Percentiles rank a stretch among this genome's conserved stretches.
Conservation (phyloP, 176 grass and related monocot genomes). For the Poa annua region DNA sequence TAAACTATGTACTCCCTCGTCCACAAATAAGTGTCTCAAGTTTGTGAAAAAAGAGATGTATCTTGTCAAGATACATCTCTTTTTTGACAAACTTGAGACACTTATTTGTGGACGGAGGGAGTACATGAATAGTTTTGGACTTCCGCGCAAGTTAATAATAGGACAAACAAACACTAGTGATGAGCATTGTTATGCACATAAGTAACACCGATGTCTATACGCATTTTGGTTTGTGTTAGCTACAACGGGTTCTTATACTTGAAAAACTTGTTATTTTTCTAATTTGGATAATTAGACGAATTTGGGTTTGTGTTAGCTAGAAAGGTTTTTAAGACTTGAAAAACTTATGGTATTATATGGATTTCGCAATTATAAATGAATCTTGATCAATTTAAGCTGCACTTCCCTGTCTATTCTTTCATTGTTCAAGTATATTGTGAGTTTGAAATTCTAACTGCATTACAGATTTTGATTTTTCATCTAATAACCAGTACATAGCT, state of each 20-base stretch:
- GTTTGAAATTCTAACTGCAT: conserved; percentile 65
- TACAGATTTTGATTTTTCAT: conserved; percentile 99
- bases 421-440: conserved; percentile 4
- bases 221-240: conserved; percentile 10
- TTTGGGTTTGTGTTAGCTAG: conserved; percentile 10
- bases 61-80: no score
- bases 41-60: no score
- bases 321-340: background rate
- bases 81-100: no score
- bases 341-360: conserved; percentile 16
- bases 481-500: conserved; percentile 99
- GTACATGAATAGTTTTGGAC: conserved; percentile 1
- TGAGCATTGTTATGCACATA: background rate
- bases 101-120: no score
- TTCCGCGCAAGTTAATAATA: conserved; percentile 4
- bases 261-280: conserved; percentile 1
- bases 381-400: conserved; percentile 4
- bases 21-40: no score
- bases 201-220: background rate
- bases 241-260: background rate
- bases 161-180: background rate
- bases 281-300: background rate
- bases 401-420: conserved; percentile 11
- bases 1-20: background rate
- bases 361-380: conserved; percentile 19